A percentile compares a stretch with the other conserved stretches of the same genome.
These are phyloP conservation scores for Filobasidium wieringae DNA, from an alignment of 768 basidiomycete genomes.

Conservation along the genomic window DNA sequence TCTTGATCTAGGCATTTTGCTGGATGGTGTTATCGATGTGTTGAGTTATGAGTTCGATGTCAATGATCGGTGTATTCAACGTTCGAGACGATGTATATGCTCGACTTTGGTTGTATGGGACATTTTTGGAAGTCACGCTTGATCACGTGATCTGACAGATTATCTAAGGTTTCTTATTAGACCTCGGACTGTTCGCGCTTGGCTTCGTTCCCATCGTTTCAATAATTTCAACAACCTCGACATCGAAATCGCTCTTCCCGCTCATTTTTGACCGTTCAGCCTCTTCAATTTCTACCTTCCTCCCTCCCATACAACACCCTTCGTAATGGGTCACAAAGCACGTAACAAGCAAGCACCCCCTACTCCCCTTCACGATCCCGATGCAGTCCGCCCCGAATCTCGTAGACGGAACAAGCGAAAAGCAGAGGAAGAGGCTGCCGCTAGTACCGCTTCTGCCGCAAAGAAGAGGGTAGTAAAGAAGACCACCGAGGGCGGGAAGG, in stretches of 20 bases:
- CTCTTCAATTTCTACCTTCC: too few species aligned
- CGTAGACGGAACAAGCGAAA: conserved; percentile 16
- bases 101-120: neutral
- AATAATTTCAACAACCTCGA: neutral
- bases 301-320: neutral
- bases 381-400: neutral
- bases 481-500: neutral
- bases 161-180: too few species aligned
- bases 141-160: too few species aligned
- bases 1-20: conserved; percentile 74
- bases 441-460: conserved; percentile 24
- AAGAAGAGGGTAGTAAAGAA: conserved; percentile 18
- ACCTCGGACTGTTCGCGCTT: too few species aligned
- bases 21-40: neutral
- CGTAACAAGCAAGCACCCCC: conserved; percentile 34
- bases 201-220: neutral
- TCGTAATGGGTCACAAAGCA: conserved; percentile 34
- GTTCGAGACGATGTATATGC: neutral
- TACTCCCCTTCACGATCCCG: conserved; percentile 26
- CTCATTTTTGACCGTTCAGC: neutral
- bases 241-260: neutral
- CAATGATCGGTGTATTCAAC: too few species aligned
- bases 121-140: too few species aligned
- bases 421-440: conserved; percentile 19
- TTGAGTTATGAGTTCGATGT: neutral